Base-by-base conservation (phyloP, 208 protist genomes). In the Trypanosoma melophagium region DNA sequence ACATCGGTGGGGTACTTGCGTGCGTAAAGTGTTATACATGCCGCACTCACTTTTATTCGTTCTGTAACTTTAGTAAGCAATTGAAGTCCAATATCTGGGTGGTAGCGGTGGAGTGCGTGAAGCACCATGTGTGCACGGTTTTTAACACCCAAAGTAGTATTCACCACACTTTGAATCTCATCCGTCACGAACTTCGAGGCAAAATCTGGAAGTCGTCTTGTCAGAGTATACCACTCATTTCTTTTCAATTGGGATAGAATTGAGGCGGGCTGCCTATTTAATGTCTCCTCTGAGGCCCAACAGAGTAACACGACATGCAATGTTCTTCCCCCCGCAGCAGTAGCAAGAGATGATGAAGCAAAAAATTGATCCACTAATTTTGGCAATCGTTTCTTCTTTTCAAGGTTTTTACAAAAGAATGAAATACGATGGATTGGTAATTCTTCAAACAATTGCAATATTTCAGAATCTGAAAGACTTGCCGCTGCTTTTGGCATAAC, bases 361-460 rank as follows among this genome's bases (percentile, higher is more conserved):
- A 73, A 17, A 51, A 66, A 73, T 7, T 19, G 2, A 22, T 73
- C 67, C 28, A 65, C 42, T 25, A 73, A 7, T 12, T 13, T 41
- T n/a, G 45, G 31, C n/a, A 52, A 17, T 45, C 52, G 56, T 17
- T 31, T 42, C 13, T 16, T 40, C 0, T 35, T 25, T 24, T 65
- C 60, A 5, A 73, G 52, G 14, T 21, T 25, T 8, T 42, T 44
- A 38, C 67, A 73, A 2, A 73, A 54, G n/a, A 41, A 1, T 19
- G 19, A 10, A 13, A 73, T 21, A 42, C 58, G 67, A 1, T 17
- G 22, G 0, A 19, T n/a, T 17, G 67, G 59, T 12, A 73, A 17
- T 31, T 73, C 67, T 17, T 54, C n/a, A 53, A 73, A 73, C n/a
- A 73, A 45, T 17, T 47, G 3, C 21, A 53, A 24, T 24, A 73